phyloP scores from a whole-genome alignment of 1,284 basidiomycete species.

The Trametes hirsuta region DNA sequence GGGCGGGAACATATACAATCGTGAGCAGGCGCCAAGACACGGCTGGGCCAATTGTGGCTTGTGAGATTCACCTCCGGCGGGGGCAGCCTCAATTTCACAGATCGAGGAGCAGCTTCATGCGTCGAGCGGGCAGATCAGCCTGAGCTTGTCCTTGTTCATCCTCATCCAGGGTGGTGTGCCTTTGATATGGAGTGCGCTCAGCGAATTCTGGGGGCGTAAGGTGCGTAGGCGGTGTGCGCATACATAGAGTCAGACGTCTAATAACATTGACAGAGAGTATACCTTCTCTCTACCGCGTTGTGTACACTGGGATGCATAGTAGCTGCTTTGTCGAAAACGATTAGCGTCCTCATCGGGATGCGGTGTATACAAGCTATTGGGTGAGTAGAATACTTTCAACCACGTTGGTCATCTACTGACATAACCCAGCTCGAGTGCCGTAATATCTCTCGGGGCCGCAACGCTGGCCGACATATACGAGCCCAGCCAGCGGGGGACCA shows the following conservation, averaged over 20 bases:
- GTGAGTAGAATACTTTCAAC: conserved; percentile 44
- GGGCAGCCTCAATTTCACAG: conserved; percentile 62
- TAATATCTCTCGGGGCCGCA: conserved; percentile 80
- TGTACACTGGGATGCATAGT: conserved; percentile 69
- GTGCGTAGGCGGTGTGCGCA: conserved; percentile 39
- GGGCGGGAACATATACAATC: conserved; percentile 69
- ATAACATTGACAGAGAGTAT: conserved; percentile 53
- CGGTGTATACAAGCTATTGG: conserved; percentile 70
- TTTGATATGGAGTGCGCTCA: conserved; percentile 71
- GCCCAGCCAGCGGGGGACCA: conserved; percentile 75
- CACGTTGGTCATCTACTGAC: too few relatives aligned
- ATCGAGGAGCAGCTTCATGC: conserved; percentile 70
- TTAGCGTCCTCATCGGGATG: conserved; percentile 74
- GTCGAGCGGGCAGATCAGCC: conserved; percentile 68
- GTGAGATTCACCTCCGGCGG: conserved; percentile 4
- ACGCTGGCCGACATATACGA: conserved; percentile 86
- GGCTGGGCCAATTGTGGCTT: not conserved
- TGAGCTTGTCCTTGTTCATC: conserved; percentile 80
- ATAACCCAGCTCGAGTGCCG: conserved; percentile 74
- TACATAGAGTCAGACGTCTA: not conserved
- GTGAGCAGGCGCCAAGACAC: conserved; percentile 41
- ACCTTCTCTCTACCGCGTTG: conserved; percentile 62
- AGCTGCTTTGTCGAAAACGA: conserved; percentile 67
- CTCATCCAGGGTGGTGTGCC: conserved; percentile 75
- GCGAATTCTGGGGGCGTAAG: conserved; percentile 83